Conservation (phyloP, 441 rosid species). For the Gossypium lobatum region DNA sequence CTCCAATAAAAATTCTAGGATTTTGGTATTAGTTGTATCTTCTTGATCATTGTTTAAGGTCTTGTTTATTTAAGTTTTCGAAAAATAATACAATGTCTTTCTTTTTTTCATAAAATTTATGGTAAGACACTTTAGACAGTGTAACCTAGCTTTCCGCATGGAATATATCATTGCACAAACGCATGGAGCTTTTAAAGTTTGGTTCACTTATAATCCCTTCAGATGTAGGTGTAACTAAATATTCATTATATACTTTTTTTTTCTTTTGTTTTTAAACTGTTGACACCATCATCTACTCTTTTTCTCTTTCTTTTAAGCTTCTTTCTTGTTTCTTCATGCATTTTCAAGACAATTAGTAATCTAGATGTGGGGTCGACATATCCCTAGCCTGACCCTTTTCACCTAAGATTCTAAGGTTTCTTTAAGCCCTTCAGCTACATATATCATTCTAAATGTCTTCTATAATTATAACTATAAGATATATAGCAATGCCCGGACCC, state of each 20-base stretch:
- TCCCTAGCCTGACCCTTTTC: neutral
- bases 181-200: neutral
- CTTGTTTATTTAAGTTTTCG: neutral
- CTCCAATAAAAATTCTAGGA: too few relatives aligned
- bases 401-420: neutral
- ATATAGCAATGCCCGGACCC: neutral
- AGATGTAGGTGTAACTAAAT: neutral
- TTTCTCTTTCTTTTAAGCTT: neutral
- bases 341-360: neutral
- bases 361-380: neutral
- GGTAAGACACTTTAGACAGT: neutral
- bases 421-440: neutral
- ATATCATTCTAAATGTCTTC: neutral
- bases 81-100: neutral
- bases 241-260: neutral
- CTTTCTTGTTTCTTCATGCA: neutral
- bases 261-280: neutral
- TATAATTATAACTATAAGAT: neutral
- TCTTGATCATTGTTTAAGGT: neutral
- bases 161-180: neutral
- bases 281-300: neutral
- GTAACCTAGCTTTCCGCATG: neutral
- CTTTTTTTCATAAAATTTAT: neutral
- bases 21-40: too few relatives aligned
- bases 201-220: neutral